Evolutionary conservation across 192 early-diverging fungal species (phyloP).

Genomic region (Linnemannia hyalina): DNA sequence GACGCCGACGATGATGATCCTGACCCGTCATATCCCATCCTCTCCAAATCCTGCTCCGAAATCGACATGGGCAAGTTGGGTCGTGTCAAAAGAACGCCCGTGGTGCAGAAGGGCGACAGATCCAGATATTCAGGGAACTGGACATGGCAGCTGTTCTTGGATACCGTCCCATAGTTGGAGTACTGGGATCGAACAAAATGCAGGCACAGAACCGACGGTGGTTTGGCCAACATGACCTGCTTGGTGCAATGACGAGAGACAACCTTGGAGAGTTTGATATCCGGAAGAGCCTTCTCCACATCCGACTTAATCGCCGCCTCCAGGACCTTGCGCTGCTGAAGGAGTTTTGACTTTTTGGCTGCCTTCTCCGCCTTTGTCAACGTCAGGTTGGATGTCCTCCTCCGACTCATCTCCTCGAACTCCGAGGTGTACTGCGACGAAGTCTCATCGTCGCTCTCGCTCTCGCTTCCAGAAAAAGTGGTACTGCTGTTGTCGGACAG

Average conservation of each 20-base stretch:
- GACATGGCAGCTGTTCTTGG: slow-evolving; percentile 88
- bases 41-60: slow-evolving; percentile 23
- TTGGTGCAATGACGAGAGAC: slow-evolving; percentile 72
- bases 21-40: slow-evolving; percentile 11
- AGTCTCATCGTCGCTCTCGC: background rate
- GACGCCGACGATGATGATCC: background rate
- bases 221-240: slow-evolving; percentile 84
- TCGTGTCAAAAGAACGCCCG: slow-evolving; percentile 63
- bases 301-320: slow-evolving; percentile 61
- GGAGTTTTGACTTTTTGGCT: slow-evolving; percentile 23
- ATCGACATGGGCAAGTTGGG: slow-evolving; percentile 71
- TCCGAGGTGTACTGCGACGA: slow-evolving; percentile 17
- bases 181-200: slow-evolving; percentile 89
- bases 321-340: slow-evolving; percentile 27
- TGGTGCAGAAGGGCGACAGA: slow-evolving; percentile 77
- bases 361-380: slow-evolving; percentile 12
- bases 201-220: slow-evolving; percentile 83
- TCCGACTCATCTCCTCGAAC: background rate
- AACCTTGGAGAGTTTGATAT: slow-evolving; percentile 56
- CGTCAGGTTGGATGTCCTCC: background rate
- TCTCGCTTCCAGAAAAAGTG: slow-evolving; percentile 9
- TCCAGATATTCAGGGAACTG: slow-evolving; percentile 86
- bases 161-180: slow-evolving; percentile 74
- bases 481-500: background rate
- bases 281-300: slow-evolving; percentile 58